These are phyloP conservation scores for Rhytidiadelphus loreus DNA, from an alignment of 225 moss, liverwort and hornwort genomes.

Conservation along the genomic window DNA sequence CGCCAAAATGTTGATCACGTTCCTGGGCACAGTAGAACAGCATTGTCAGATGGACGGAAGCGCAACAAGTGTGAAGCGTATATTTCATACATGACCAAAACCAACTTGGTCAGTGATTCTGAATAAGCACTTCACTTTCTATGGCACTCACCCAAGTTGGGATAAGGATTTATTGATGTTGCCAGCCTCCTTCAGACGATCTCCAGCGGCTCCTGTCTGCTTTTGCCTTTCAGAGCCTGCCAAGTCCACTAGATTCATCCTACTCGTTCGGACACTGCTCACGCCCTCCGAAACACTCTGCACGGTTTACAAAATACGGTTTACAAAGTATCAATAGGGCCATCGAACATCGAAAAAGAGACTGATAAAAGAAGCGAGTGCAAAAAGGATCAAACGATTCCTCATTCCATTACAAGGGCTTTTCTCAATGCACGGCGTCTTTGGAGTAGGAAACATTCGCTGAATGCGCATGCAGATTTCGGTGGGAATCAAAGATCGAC, in stretches of 20 bases:
- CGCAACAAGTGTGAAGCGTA: background rate
- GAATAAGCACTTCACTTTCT: background rate
- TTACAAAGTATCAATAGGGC: background rate
- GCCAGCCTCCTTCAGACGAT: constrained; percentile 90
- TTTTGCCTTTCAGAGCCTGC: constrained; percentile 96
- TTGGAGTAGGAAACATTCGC: background rate
- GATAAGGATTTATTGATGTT: constrained; percentile 92
- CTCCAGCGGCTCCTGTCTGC: constrained; percentile 83
- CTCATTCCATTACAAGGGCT: background rate
- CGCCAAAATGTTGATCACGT: background rate
- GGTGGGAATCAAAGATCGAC: background rate
- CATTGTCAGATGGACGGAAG: background rate
- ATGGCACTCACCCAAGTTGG: constrained; percentile 61
- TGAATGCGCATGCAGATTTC: background rate
- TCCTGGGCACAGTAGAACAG: background rate
- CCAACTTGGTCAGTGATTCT: background rate
- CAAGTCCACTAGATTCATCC: constrained; percentile 87
- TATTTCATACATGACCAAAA: background rate
- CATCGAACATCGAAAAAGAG: background rate
- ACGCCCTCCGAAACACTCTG: constrained; percentile 70
- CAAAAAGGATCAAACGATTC: background rate
- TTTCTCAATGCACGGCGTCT: too few species aligned
- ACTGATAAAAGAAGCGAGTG: background rate
- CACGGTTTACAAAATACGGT: background rate
- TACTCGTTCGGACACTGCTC: constrained; percentile 66